Evolutionary conservation across 2,329 filamentous ascomycete species (phyloP), one percentile per base, ranked within the genome.

Genomic region (Parastagonospora nodorum): DNA sequence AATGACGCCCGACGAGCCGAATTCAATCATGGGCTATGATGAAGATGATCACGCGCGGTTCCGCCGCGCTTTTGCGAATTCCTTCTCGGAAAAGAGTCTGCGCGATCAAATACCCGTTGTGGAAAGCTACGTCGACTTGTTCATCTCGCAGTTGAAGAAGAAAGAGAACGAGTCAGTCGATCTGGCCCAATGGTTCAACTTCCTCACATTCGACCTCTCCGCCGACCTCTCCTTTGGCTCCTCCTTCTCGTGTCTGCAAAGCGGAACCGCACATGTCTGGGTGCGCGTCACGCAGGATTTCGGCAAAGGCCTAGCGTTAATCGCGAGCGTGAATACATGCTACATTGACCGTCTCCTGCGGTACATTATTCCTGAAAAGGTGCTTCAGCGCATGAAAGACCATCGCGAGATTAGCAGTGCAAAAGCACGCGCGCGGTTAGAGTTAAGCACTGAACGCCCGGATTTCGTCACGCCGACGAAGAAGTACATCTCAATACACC

Each of bases 161-260:
- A 24, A 27, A 41, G 39, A 55, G 6, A 58, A 56, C 3, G 19
- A 24, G 30, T 49, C 37, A 1, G 47, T 64, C 4, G 55, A 71
- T 27, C 38, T 70, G 1, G 48, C 46, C 4, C 37, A 58, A 1
- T 55, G 63, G 50, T 41, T 66, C 8, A 58, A 59, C 16, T 61
- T 47, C 14, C 33, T 64, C 8, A 66, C 56, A 4, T 69, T 68
- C 30, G 67, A 69, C 14, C 57, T 69, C 1, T 55, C 62, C 45
- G 77, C 77, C 15, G 78, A 80, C 56, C 72, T 84, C 15, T 78
- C 81, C 0, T 84, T 84, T 53, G 81, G 80, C 0, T 75, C 79
- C 12, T 75, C 79, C 1, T 79, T 78, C 40, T 61, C 66, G 12
- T 75, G 73, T 38, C 56, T 80, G 2, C 56, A 67, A 24, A 63